Conservation (phyloP, 805 yeast species). For the Metschnikowia cerradonensis region DNA sequence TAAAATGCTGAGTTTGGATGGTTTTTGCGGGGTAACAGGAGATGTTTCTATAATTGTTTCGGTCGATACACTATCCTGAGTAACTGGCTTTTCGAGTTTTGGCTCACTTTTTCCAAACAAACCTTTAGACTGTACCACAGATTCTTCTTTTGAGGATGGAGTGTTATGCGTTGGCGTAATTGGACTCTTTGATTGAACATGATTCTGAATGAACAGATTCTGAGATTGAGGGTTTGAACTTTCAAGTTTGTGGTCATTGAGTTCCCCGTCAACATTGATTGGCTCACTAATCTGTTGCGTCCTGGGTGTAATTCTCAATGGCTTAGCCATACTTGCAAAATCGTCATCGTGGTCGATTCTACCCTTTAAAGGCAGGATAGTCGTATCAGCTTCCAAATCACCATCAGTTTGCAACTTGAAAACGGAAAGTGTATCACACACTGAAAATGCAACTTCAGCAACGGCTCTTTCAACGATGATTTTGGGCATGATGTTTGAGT, state of each 20-base stretch:
- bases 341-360: not conserved
- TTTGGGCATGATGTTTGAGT: slow-evolving; percentile 62
- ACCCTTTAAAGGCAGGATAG: not conserved
- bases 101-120: not conserved
- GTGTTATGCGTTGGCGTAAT: not conserved
- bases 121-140: not conserved
- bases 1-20: slow-evolving; percentile 18
- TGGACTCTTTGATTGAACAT: not conserved
- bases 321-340: slow-evolving; percentile 7
- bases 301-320: slow-evolving; percentile 11
- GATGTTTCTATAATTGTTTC: not conserved
- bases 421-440: slow-evolving; percentile 57
- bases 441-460: slow-evolving; percentile 63
- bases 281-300: not conserved
- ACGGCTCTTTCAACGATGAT: slow-evolving; percentile 71
- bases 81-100: not conserved
- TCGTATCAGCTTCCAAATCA: not conserved
- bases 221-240: not conserved
- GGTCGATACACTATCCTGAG: not conserved
- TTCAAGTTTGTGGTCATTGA: not conserved
- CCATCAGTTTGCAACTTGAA: slow-evolving; percentile 37
- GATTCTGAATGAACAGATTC: not conserved
- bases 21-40: not conserved
- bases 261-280: not conserved
- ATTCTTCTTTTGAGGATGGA: not conserved